phyloP scores from a whole-genome alignment of 805 yeast genomes.

The Huiozyma naganishii region DNA sequence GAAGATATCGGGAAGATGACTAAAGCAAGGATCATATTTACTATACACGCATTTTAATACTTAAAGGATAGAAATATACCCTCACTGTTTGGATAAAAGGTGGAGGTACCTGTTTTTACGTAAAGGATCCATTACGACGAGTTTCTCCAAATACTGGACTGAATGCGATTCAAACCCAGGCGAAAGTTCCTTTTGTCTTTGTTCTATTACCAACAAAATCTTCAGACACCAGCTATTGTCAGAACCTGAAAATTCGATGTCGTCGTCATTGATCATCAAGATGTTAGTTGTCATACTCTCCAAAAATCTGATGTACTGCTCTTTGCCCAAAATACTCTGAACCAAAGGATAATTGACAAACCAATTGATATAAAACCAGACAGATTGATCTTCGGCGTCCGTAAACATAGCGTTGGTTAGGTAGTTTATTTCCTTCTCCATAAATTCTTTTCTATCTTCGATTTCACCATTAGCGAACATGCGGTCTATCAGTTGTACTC shows the following conservation, averaged over 20 bases:
- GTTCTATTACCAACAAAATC: slow-evolving; percentile 39
- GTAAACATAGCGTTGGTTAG: slow-evolving; percentile 79
- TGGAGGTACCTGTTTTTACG: slow-evolving; percentile 50
- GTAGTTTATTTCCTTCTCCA: slow-evolving; percentile 51
- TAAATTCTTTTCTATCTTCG: slow-evolving; percentile 24
- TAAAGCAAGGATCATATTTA: not conserved
- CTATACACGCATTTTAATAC: not conserved
- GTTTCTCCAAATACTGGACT: slow-evolving; percentile 27
- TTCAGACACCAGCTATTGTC: slow-evolving; percentile 75
- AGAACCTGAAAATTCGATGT: slow-evolving; percentile 50
- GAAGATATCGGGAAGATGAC: not conserved
- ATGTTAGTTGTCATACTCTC: slow-evolving; percentile 38
- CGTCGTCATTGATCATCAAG: slow-evolving; percentile 58
- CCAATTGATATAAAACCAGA: slow-evolving; percentile 88
- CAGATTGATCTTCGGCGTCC: slow-evolving; percentile 89
- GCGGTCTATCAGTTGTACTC: slow-evolving; percentile 56
- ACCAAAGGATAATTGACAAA: slow-evolving; percentile 34
- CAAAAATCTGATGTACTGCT: slow-evolving; percentile 32
- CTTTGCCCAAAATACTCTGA: slow-evolving; percentile 13
- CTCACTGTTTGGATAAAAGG: slow-evolving; percentile 13
- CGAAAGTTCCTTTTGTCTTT: slow-evolving; percentile 19
- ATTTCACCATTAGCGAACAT: slow-evolving; percentile 29
- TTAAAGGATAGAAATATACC: not conserved
- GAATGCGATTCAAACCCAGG: slow-evolving; percentile 26
- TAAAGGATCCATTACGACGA: slow-evolving; percentile 52